Percentiles rank a stretch among this genome's conserved stretches.
Evolutionary conservation across 176 grass and related monocot genomes (phyloP).

Genomic region (Oryza nivara): DNA sequence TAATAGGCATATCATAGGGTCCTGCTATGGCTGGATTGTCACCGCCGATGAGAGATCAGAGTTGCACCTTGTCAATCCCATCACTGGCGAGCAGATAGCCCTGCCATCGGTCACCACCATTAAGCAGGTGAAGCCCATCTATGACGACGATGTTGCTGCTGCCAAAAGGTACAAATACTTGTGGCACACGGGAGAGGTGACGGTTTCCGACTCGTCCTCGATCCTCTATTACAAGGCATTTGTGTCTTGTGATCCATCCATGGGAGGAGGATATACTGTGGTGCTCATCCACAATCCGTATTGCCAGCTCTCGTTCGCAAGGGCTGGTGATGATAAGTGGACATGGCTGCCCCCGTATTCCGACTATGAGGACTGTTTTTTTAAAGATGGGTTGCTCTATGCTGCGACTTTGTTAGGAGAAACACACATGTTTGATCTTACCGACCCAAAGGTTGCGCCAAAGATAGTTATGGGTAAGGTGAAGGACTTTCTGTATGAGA

Average conservation of each 20-base stretch:
- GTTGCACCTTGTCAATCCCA: neutral
- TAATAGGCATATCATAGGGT: neutral
- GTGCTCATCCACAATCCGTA: neutral
- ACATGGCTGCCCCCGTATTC: neutral
- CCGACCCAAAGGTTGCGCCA: neutral
- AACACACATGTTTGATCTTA: neutral
- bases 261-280: neutral
- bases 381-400: neutral
- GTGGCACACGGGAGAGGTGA: neutral
- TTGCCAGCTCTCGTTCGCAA: neutral
- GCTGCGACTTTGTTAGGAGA: neutral
- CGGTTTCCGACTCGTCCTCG: neutral
- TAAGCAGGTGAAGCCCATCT: slow-evolving; percentile 1
- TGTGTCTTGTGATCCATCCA: slow-evolving; percentile 10
- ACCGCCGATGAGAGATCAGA: neutral
- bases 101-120: slow-evolving; percentile 6
- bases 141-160: neutral
- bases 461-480: neutral
- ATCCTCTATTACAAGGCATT: neutral
- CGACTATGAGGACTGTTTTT: neutral
- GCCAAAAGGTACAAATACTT: neutral
- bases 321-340: slow-evolving; percentile 1
- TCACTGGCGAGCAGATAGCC: neutral
- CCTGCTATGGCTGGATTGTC: neutral
- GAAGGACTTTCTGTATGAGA: neutral